These are phyloP conservation scores for Dichomitus squalens DNA, from an alignment of 1,284 basidiomycete genomes.

Conservation along the genomic window DNA sequence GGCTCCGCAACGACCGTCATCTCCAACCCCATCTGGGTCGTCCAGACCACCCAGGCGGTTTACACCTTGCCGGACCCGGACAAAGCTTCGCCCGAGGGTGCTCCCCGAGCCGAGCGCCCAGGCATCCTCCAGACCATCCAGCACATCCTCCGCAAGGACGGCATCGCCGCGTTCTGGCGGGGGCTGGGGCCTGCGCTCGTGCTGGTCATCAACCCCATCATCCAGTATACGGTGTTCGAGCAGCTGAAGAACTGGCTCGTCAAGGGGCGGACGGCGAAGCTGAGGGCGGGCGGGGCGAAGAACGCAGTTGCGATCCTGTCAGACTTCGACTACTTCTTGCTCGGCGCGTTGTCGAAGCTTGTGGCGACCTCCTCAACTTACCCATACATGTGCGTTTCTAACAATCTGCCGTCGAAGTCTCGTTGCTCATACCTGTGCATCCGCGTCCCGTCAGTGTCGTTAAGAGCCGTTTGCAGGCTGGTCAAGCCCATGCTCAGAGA, in stretches of 20 bases:
- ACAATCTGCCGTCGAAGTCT: too few species aligned
- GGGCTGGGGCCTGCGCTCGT: slow-evolving; percentile 95
- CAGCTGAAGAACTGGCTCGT: slow-evolving; percentile 84
- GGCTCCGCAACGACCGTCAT: slow-evolving; percentile 90
- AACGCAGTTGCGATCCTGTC: slow-evolving; percentile 54
- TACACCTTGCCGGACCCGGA: slow-evolving; percentile 47
- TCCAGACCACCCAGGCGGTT: slow-evolving; percentile 92
- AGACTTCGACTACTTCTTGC: slow-evolving; percentile 88
- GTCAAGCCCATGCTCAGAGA: slow-evolving; percentile 58
- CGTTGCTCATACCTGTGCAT: too few species aligned
- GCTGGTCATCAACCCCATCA: slow-evolving; percentile 93
- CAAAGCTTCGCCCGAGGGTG: slow-evolving; percentile 28
- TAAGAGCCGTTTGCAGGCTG: slow-evolving; percentile 83
- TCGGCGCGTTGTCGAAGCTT: slow-evolving; percentile 88
- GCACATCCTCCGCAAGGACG: slow-evolving; percentile 79
- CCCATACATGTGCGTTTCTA: slow-evolving; percentile 70
- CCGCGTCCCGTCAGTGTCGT: slow-evolving; percentile 59
- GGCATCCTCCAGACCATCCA: slow-evolving; percentile 71
- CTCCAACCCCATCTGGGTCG: slow-evolving; percentile 95
- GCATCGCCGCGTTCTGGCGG: slow-evolving; percentile 85
- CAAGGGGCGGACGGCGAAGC: slow-evolving; percentile 55
- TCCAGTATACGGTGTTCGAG: slow-evolving; percentile 88
- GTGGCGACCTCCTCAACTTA: slow-evolving; percentile 78
- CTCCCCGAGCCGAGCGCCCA: slow-evolving; percentile 49
- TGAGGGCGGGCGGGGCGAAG: slow-evolving; percentile 48